phyloP scores from a whole-genome alignment of 2,329 filamentous ascomycete genomes.

The Xylariaceae sp. region DNA sequence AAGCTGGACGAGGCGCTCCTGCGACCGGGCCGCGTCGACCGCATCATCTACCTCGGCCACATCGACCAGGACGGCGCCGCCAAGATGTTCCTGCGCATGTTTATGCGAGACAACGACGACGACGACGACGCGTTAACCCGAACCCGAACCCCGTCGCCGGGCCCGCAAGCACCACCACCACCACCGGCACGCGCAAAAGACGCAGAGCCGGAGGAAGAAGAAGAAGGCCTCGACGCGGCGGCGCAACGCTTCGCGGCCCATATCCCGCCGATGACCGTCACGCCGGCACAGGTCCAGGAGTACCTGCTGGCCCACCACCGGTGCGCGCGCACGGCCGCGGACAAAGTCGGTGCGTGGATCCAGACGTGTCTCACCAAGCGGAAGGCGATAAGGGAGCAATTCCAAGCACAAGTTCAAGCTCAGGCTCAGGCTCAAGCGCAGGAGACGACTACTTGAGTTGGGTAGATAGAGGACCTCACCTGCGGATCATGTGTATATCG shows the following conservation, averaged over 20 bases:
- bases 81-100: constrained; percentile 53
- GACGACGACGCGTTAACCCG: constrained; percentile 16
- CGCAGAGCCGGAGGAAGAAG: constrained; percentile 1
- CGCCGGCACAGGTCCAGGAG: constrained; percentile 53
- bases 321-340: constrained; percentile 1
- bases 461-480: too few species aligned
- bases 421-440: too few species aligned
- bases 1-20: constrained; percentile 66
- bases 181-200: neutral
- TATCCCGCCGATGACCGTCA: constrained; percentile 51
- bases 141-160: constrained; percentile 8
- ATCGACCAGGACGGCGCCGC: constrained; percentile 48
- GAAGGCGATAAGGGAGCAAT: neutral
- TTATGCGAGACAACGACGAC: constrained; percentile 37
- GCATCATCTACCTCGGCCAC: constrained; percentile 60
- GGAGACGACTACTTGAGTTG: too few species aligned
- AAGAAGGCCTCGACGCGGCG: constrained; percentile 47
- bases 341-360: constrained; percentile 7
- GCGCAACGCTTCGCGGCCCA: constrained; percentile 56
- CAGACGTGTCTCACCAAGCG: neutral
- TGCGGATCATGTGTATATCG: too few species aligned
- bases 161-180: neutral
- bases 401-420: too few species aligned
- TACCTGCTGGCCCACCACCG: constrained; percentile 46
- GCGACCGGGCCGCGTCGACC: constrained; percentile 68